Percentiles rank a stretch among this genome's conserved stretches.
Evolutionary conservation across 1,284 basidiomycete species (phyloP).

Genomic region (Rhodotorula sp.): DNA sequence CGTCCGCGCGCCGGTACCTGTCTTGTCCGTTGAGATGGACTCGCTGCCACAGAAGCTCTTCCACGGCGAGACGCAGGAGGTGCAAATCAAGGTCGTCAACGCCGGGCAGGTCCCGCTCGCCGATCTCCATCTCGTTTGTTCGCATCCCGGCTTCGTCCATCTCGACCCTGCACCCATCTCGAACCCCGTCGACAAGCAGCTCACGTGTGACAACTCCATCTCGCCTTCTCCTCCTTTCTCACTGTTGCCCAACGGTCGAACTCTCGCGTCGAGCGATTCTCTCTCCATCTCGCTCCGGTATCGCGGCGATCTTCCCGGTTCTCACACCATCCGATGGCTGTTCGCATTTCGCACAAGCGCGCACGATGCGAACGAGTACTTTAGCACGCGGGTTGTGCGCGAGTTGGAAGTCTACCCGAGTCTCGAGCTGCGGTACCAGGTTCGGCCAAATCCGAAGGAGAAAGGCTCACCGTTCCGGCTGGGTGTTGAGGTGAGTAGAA

Average conservation of each 20-base stretch:
- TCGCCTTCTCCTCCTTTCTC: neutral
- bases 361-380: constrained; percentile 6
- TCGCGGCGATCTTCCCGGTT: constrained; percentile 23
- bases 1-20: constrained; percentile 48
- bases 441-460: constrained; percentile 2
- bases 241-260: neutral
- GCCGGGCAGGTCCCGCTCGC: constrained; percentile 44
- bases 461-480: constrained; percentile 8
- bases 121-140: constrained; percentile 46
- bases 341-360: constrained; percentile 16
- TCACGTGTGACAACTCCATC: constrained; percentile 13
- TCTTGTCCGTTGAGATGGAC: neutral
- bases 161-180: neutral
- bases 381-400: constrained; percentile 11
- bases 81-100: constrained; percentile 47
- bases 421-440: constrained; percentile 15
- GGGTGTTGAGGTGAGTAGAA: constrained; percentile 22
- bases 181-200: too few species aligned
- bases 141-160: constrained; percentile 39
- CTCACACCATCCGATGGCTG: constrained; percentile 6
- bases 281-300: constrained; percentile 10
- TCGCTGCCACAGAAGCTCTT: constrained; percentile 43
- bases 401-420: constrained; percentile 32
- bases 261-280: constrained; percentile 22
- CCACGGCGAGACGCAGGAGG: constrained; percentile 47